These are phyloP conservation scores for Prunus davidiana DNA, from an alignment of 306 rosid genomes.

Conservation along the genomic window DNA sequence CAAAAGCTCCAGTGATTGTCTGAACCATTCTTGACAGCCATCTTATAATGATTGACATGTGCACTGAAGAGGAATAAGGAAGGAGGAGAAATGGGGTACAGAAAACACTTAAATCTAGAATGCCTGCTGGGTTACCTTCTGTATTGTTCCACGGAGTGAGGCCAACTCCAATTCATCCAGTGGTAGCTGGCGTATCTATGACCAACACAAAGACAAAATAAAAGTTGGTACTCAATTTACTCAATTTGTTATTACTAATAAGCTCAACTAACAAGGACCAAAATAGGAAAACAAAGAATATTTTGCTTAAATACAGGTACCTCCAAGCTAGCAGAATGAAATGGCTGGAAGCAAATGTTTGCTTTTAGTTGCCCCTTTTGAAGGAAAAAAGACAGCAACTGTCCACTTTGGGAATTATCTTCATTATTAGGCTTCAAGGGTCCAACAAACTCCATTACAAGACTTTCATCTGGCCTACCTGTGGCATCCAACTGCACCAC, in stretches of 20 bases:
- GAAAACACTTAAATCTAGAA: constrained; percentile 21
- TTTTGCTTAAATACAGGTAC: constrained; percentile 38
- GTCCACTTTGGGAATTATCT: constrained; percentile 48
- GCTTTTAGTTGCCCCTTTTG: constrained; percentile 83
- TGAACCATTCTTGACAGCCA: constrained; percentile 1
- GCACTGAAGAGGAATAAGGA: neutral
- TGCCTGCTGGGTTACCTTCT: constrained; percentile 53
- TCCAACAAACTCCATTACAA: constrained; percentile 65
- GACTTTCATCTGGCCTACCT: constrained; percentile 93
- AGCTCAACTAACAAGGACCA: constrained; percentile 11
- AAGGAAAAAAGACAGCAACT: constrained; percentile 60
- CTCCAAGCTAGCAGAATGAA: constrained; percentile 87
- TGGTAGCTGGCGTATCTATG: constrained; percentile 73
- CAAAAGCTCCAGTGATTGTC: neutral
- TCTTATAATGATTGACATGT: neutral
- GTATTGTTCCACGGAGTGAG: constrained; percentile 88
- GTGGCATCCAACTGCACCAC: constrained; percentile 74
- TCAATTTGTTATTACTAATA: neutral
- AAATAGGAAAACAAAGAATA: constrained; percentile 16
- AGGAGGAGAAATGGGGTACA: constrained; percentile 10
- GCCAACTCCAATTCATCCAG: constrained; percentile 90
- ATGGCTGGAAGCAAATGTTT: constrained; percentile 55
- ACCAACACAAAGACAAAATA: constrained; percentile 15
- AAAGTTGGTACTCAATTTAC: neutral
- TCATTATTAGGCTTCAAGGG: constrained; percentile 61